Conservation (phyloP, 495 filamentous ascomycete species). For the Tuber borchii region DNA sequence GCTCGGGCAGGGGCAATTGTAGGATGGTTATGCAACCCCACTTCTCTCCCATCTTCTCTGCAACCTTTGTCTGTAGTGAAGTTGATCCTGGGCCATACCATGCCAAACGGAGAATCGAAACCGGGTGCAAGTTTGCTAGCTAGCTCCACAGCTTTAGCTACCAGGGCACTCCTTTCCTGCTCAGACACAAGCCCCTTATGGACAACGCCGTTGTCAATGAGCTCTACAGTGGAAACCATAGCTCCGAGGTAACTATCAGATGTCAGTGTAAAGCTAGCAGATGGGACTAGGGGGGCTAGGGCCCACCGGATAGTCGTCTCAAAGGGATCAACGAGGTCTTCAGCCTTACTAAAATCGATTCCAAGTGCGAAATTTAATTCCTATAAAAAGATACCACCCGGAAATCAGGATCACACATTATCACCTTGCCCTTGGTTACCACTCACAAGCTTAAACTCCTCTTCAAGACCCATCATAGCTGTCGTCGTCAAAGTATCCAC, state of each 20-base stretch:
- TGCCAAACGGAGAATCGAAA: slow-evolving; percentile 41
- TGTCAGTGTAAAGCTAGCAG: slow-evolving; percentile 11
- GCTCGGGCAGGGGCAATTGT: slow-evolving; percentile 40
- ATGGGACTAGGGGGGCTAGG: not conserved
- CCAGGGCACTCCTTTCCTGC: slow-evolving; percentile 23
- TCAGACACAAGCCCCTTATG: slow-evolving; percentile 20
- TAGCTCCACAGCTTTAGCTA: slow-evolving; percentile 33
- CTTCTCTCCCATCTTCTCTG: slow-evolving; percentile 35
- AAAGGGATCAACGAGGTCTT: slow-evolving; percentile 40
- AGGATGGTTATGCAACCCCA: slow-evolving; percentile 33
- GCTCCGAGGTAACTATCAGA: slow-evolving; percentile 37
- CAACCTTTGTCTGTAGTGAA: slow-evolving; percentile 35
- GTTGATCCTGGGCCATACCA: slow-evolving; percentile 42
- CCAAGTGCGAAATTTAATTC: slow-evolving; percentile 37
- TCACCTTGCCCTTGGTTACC: not conserved
- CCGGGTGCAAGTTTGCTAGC: slow-evolving; percentile 39
- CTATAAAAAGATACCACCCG: slow-evolving; percentile 17
- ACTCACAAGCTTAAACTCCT: slow-evolving; percentile 39
- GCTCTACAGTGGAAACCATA: slow-evolving; percentile 38
- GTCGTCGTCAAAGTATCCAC: slow-evolving; percentile 41
- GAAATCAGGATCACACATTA: slow-evolving; percentile 1
- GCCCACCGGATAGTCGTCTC: slow-evolving; percentile 41
- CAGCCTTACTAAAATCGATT: slow-evolving; percentile 34
- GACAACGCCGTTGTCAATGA: slow-evolving; percentile 33
- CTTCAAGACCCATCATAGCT: slow-evolving; percentile 40